These are phyloP conservation scores for Phytophthora niederhauseri DNA, from an alignment of 352 stramenopile species.

Conservation along the genomic window DNA sequence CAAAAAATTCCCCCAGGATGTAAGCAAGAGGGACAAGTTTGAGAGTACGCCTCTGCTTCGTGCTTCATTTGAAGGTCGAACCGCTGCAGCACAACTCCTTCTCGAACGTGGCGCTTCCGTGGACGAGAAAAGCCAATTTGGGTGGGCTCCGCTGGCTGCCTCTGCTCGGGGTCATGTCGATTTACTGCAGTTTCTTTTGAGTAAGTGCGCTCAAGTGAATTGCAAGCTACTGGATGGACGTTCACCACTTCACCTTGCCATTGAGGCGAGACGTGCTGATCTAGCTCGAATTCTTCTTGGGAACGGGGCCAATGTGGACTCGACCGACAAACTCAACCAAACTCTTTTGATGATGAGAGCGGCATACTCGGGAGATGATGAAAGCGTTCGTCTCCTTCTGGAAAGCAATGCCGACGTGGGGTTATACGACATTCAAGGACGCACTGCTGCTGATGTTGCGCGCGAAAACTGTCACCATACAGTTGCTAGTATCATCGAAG, in stretches of 20 bases:
- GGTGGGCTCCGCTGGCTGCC: background rate
- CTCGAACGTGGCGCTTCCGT: background rate
- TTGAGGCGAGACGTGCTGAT: background rate
- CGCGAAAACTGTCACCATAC: slow-evolving; percentile 2
- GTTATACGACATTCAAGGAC: background rate
- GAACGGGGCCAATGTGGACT: slow-evolving; percentile 1
- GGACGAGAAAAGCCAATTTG: background rate
- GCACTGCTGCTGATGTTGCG: slow-evolving; percentile 5
- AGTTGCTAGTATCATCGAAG: slow-evolving; percentile 3
- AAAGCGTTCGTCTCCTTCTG: slow-evolving; percentile 10
- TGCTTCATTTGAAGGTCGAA: background rate
- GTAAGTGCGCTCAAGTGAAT: background rate
- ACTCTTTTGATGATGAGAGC: slow-evolving; percentile 16
- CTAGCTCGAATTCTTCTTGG: slow-evolving; percentile 9
- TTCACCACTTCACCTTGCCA: slow-evolving; percentile 7
- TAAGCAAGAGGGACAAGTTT: background rate
- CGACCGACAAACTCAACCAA: slow-evolving; percentile 1
- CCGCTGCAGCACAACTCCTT: background rate
- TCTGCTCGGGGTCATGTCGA: background rate
- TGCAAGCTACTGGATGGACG: slow-evolving; percentile 3
- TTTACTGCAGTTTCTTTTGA: background rate
- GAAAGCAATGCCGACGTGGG: slow-evolving; percentile 7
- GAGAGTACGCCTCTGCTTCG: background rate
- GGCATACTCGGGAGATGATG: slow-evolving; percentile 1
- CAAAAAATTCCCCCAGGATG: background rate